phyloP scores from a whole-genome alignment of 495 filamentous ascomycete genomes.

The Ramalina intermedia region DNA sequence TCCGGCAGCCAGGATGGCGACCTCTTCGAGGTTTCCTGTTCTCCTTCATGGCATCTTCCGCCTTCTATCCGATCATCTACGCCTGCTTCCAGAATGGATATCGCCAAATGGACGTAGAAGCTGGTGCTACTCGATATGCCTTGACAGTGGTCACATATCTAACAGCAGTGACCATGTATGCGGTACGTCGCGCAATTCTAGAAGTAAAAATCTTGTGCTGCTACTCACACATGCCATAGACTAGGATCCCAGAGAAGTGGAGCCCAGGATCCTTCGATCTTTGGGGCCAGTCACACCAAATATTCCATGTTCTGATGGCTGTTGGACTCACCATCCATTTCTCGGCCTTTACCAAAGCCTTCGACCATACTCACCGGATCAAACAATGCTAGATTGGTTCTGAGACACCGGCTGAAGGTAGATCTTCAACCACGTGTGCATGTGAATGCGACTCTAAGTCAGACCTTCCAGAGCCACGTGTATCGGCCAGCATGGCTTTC shows the following conservation, averaged over 20 bases:
- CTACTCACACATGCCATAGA: constrained; percentile 7
- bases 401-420: too few species aligned
- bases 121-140: constrained; percentile 17
- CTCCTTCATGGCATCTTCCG: constrained; percentile 10
- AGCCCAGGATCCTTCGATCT: constrained; percentile 47
- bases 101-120: constrained; percentile 4
- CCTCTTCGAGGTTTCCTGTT: constrained; percentile 4
- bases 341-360: constrained; percentile 7
- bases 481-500: too few species aligned
- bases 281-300: constrained; percentile 65
- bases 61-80: constrained; percentile 9
- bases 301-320: constrained; percentile 59
- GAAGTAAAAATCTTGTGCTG: neutral
- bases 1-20: constrained; percentile 4
- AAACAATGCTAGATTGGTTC: constrained; percentile 4
- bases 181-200: neutral
- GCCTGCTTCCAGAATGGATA: constrained; percentile 1
- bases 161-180: constrained; percentile 6
- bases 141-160: constrained; percentile 1
- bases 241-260: constrained; percentile 24
- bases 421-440: too few species aligned
- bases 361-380: constrained; percentile 2
- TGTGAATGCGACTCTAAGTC: too few species aligned
- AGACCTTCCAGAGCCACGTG: too few species aligned
- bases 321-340: constrained; percentile 8